Evolutionary conservation across 305 asterid genomes (phyloP), one percentile per base, ranked within the genome.

Genomic region (Solanum aculeatissimum): DNA sequence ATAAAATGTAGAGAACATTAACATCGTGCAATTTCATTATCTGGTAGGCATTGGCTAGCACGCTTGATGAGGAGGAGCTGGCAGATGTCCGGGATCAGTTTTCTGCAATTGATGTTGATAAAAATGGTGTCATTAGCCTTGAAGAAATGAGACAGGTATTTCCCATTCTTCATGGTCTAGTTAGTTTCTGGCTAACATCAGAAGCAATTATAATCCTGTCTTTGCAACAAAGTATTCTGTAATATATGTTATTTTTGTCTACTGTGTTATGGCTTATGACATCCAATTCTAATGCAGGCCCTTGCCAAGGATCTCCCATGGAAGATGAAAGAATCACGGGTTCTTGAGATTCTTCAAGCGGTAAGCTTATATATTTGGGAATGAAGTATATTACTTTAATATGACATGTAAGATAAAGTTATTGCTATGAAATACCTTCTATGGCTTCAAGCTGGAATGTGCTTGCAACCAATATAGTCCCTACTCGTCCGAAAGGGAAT

Each of bases 91-190:
- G 92, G 23, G 99, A 95, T 89, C 99, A 97, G 92, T 97, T 97
- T 88, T 93, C 93, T 90, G 98, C 99, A 29, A 97, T 97, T 83
- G 99, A 97, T 70, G 93, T 95, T 83, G 98, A 97, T 87, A 95
- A 97, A 92, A 97, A 91, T 87, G 99, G 99, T 58, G 89, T 90
- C 89, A 95, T 97, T 85, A 97, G 95, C 87, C 98, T 97, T 54
- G 99, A 97, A 85, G 99, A 97, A 92, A 95, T 97, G 99, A 92
- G 99, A 90, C 98, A 91, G 98, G 99, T 94, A 54, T 80, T 14
- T 38, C 83, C 38, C 43, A 18, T 71, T 13, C 58, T 72, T 15
- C 21, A 75, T 4, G 7, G 45, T 77, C 18, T 51, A 77, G 81
- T 45, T 72, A 45, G 45, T 75, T 75, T 47, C 72, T 51, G 69